Evolutionary conservation across 768 basidiomycete species (phyloP), one percentile per base, ranked within the genome.

Genomic region (Leccinum olivaceopallidum): DNA sequence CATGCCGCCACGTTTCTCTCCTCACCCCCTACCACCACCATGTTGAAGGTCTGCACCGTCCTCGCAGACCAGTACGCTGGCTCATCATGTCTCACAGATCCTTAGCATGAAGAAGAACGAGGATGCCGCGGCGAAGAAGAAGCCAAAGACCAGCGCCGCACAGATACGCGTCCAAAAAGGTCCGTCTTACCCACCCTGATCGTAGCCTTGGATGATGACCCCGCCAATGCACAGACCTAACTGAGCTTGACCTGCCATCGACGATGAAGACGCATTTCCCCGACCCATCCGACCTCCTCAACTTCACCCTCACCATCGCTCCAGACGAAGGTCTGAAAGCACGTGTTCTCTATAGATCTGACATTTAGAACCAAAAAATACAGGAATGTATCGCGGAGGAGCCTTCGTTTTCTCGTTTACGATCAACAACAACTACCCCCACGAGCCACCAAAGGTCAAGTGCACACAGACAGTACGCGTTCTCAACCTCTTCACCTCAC

Each of bases 101-200:
- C 98, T 97, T 90, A 93, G 89, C 66, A 94, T 99, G 90, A 98
- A 98, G 88, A 98, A 98, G 88, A 92, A 89, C 70, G 94, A 98
- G 81, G 94, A 98, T 71, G 92, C 92, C 58, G 94, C 95, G 57
- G 89, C 93, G 6, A 98, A 94, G 90, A 96, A 87, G 86, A 93
- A 90, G 83, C 97, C 97, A 49, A 98, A 96, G 86, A 97, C 94
- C 50, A 94, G 92, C 71, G 96, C 97, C 16, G 97, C 97, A 30
- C 95, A 98, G 77, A 92, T 99, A 74, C 86, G 97, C 59, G 96
- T 99, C n/a, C 97, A 99, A 83, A 99, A 98, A 83, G 97, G 97
- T 94, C 62, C 60, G 65, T 63, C 26, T 34, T 44, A 13, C 12
- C 42, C 22, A 26, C 50, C 58, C 20, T 22, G 10, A 42, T 55